Base-by-base conservation (phyloP, 2,329 filamentous ascomycete species). In the Alternaria incomplexa region DNA sequence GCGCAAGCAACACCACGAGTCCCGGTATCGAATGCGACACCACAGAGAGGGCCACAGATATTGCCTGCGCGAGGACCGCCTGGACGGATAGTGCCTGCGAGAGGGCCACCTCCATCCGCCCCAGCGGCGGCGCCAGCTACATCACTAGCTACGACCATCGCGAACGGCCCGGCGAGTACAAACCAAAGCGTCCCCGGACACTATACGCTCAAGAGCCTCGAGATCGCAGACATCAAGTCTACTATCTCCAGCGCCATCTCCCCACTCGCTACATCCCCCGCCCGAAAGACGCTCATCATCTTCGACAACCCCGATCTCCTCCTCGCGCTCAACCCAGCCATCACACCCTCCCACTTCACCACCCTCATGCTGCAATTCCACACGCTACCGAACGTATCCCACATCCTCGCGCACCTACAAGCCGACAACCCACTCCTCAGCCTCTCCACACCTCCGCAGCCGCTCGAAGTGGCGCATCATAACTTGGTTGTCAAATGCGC, bases 401-500 rank as follows among this genome's bases (percentile, higher is more conserved):
- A 93, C 80, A 84, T 90, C 56, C 87, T 89, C 3, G 79, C 96
- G 17, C 70, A 96, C 45, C 87, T 90, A 1, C 76, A 91, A 25
- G 85, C 91, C n/a, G 91, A 92, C 23, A 93, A 96, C 76, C 83
- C 87, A 1, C 89, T 94, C 1, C 85, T 97, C 28, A 67, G 69
- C 6, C 65, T 81, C 15, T 94, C 15, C 44, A 70, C 22, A 55
- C 85, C 86, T 23, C 80, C 67, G 50, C 80, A 78, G 57, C 87
- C 65, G 28, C 74, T 72, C 57, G 72, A 71, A 61, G 55, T 73
- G 11, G 65, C 51, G 15, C 73, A 72, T 23, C 72, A 72, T 52
- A 74, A 89, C n/a, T 87, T 97, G 62, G 81, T 91, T 20, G 83
- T 93, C 36, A 87, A 87, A 6, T 81, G 91, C 66, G 91, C 91